These are phyloP conservation scores for Pseudogymnoascus sp. DNA, from an alignment of 2,329 filamentous ascomycete species.

Conservation along the genomic window DNA sequence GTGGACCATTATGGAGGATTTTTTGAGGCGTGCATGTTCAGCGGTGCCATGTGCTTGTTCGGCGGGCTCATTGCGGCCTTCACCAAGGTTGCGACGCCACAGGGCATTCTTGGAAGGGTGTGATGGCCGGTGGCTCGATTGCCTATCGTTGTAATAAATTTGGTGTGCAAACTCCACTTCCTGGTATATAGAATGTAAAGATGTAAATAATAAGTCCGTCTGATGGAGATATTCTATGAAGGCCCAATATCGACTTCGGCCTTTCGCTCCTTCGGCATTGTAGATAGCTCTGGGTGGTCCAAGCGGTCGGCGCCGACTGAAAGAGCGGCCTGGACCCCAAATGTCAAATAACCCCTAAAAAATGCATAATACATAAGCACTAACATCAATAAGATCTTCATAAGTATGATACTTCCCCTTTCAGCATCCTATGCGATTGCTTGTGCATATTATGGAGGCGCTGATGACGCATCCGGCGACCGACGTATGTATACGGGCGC, in stretches of 20 bases:
- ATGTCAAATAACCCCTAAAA: not conserved
- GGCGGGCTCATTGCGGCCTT: constrained; percentile 30
- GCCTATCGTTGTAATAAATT: not conserved
- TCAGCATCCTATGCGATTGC: not conserved
- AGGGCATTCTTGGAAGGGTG: constrained; percentile 32
- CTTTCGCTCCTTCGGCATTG: not conserved
- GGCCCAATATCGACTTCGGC: not conserved
- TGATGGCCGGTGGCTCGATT: constrained; percentile 8
- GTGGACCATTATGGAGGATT: constrained; percentile 34
- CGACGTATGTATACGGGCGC: not conserved
- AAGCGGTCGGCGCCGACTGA: not conserved
- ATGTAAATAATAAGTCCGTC: not conserved
- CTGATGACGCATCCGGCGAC: not conserved
- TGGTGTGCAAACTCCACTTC: not conserved
- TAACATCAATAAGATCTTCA: not conserved
- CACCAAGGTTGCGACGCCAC: constrained; percentile 28
- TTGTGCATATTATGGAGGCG: not conserved
- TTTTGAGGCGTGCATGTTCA: constrained; percentile 30
- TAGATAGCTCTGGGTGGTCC: not conserved
- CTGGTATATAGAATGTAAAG: not conserved
- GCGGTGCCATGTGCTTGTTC: constrained; percentile 25
- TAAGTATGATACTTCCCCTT: not conserved
- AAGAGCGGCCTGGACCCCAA: not conserved
- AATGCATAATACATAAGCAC: not conserved
- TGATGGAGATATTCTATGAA: not conserved